These are phyloP conservation scores for Fusarium virguliforme DNA, from an alignment of 2,329 filamentous ascomycete genomes.

Conservation along the genomic window DNA sequence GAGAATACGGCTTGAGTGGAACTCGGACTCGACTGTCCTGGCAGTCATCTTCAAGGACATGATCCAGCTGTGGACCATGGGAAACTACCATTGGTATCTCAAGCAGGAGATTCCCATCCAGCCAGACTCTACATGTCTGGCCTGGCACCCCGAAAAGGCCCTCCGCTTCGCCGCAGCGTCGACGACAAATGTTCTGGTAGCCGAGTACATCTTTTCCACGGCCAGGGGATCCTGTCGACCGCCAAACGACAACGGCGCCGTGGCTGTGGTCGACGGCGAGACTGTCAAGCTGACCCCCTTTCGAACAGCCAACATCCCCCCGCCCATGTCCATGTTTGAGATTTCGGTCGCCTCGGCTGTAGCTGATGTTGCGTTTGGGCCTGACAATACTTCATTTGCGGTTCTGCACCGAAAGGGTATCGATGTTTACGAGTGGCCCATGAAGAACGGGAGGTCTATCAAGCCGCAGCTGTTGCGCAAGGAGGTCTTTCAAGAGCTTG, in stretches of 20 bases:
- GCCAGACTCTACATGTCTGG: conserved; percentile 56
- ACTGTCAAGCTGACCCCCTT: conserved; percentile 89
- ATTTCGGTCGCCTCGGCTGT: conserved; percentile 74
- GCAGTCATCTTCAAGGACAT: conserved; percentile 82
- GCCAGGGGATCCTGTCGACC: conserved; percentile 78
- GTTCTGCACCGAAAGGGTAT: conserved; percentile 79
- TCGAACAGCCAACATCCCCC: conserved; percentile 86
- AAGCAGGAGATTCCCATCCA: conserved; percentile 84
- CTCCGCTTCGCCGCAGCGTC: conserved; percentile 75
- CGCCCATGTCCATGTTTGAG: conserved; percentile 91
- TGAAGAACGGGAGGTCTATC: conserved; percentile 69
- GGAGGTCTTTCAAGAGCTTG: conserved; percentile 57
- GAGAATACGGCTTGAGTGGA: conserved; percentile 84
- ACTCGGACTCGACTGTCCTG: conserved; percentile 90
- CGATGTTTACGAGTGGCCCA: conserved; percentile 79
- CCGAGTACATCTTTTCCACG: conserved; percentile 79
- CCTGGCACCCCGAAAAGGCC: conserved; percentile 91
- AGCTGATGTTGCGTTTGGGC: conserved; percentile 82
- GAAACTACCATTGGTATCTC: conserved; percentile 98
- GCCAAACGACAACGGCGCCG: conserved; percentile 83
- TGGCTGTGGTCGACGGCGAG: conserved; percentile 88
- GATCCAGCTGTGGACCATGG: conserved; percentile 96
- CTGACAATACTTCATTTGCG: conserved; percentile 76
- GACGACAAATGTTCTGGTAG: conserved; percentile 67
- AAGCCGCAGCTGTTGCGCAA: conserved; percentile 60